A percentile compares a stretch with the other conserved stretches of the same genome.
phyloP scores from a whole-genome alignment of 768 basidiomycete species.

The Paxillus involutus region DNA sequence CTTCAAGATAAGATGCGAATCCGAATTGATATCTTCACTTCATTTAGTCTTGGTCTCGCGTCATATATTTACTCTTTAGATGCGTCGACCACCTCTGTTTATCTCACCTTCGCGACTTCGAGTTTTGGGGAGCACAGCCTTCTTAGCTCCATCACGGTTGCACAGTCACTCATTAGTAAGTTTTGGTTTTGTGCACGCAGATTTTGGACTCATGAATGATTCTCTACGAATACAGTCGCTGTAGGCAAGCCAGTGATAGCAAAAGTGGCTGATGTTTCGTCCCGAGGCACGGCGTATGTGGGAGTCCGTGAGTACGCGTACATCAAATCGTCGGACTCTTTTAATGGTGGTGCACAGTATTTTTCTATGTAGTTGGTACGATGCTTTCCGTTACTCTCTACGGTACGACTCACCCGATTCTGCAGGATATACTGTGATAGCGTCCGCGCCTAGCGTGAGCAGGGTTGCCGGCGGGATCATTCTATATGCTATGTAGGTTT shows the following conservation, averaged over 20 bases:
- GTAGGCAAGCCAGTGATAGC: conserved; percentile 70
- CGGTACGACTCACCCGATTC: background rate
- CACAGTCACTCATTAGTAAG: conserved; percentile 55
- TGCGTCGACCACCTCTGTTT: conserved; percentile 64
- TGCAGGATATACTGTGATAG: conserved; percentile 52
- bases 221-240: conserved; percentile 31
- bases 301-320: conserved; percentile 48
- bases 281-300: conserved; percentile 63
- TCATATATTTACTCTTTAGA: conserved; percentile 81
- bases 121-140: conserved; percentile 53
- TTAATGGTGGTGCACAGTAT: conserved; percentile 30
- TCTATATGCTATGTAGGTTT: conserved; percentile 52
- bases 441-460: conserved; percentile 44
- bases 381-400: conserved; percentile 4
- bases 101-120: conserved; percentile 58
- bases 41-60: conserved; percentile 54
- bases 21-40: background rate
- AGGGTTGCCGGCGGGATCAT: conserved; percentile 55
- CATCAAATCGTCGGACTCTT: background rate
- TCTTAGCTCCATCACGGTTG: conserved; percentile 53
- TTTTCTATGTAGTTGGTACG: conserved; percentile 61
- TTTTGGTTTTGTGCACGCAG: conserved; percentile 2
- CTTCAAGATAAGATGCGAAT: background rate
- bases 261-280: conserved; percentile 70
- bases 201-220: conserved; percentile 10